These are phyloP conservation scores for Boletus rubescentipes DNA, from an alignment of 768 basidiomycete genomes.

Conservation along the genomic window DNA sequence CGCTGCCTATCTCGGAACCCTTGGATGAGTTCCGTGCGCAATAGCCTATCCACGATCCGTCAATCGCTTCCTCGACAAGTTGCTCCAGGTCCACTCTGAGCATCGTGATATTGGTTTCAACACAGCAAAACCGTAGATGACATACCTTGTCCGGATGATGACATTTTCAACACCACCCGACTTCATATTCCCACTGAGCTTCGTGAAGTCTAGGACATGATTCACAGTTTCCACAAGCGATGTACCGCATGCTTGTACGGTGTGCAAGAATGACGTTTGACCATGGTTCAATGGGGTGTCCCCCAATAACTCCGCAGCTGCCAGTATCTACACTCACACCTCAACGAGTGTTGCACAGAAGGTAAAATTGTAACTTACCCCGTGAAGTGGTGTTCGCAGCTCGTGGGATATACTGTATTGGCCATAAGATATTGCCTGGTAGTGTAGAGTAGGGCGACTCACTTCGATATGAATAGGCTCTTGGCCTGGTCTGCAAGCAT, in stretches of 20 bases:
- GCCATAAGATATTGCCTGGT: constrained; percentile 5
- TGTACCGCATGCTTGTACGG: constrained; percentile 93
- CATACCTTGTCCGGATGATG: constrained; percentile 65
- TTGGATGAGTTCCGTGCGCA: constrained; percentile 71
- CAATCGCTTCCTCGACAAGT: constrained; percentile 85
- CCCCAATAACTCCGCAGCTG: constrained; percentile 86
- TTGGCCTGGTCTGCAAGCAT: constrained; percentile 94
- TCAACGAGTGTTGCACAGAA: neutral
- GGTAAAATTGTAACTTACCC: constrained; percentile 45
- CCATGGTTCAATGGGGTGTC: constrained; percentile 81
- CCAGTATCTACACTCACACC: constrained; percentile 59
- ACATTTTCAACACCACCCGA: constrained; percentile 75
- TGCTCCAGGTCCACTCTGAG: constrained; percentile 73
- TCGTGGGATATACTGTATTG: constrained; percentile 79
- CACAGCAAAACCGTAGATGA: constrained; percentile 6
- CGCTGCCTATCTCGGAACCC: constrained; percentile 85
- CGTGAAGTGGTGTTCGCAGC: constrained; percentile 87
- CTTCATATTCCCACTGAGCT: constrained; percentile 84
- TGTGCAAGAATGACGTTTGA: constrained; percentile 86
- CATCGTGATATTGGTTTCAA: neutral
- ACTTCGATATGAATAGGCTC: constrained; percentile 91
- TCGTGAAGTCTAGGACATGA: constrained; percentile 95
- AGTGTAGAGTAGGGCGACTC: constrained; percentile 19
- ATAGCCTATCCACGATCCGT: constrained; percentile 93
- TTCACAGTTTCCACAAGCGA: constrained; percentile 96